Evolutionary conservation across 192 early-diverging fungal genomes (phyloP).

Genomic region (Coemansia sp.): DNA sequence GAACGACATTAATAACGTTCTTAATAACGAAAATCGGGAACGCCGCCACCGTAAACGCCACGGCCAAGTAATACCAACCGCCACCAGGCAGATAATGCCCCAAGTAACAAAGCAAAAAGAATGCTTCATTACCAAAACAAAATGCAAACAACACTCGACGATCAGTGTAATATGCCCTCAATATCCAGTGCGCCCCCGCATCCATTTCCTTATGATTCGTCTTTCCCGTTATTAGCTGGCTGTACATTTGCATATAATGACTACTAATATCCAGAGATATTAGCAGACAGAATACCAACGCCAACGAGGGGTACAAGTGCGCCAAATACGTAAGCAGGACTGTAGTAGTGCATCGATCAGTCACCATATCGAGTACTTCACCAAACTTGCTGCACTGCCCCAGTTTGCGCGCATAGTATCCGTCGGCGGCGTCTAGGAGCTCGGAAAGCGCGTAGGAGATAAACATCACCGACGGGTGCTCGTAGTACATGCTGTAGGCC

Average conservation of each 20-base stretch:
- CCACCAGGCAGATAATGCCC: conserved; percentile 43
- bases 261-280: conserved; percentile 92
- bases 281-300: conserved; percentile 86
- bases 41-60: conserved; percentile 33
- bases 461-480: conserved; percentile 70
- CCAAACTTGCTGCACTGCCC: conserved; percentile 96
- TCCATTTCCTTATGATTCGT: conserved; percentile 90
- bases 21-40: conserved; percentile 82
- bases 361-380: conserved; percentile 98
- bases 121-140: conserved; percentile 89
- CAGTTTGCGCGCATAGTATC: conserved; percentile 89
- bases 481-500: conserved; percentile 71
- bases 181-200: conserved; percentile 67
- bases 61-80: conserved; percentile 7
- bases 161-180: conserved; percentile 92
- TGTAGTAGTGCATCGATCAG: conserved; percentile 91
- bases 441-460: conserved; percentile 82
- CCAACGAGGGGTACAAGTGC: conserved; percentile 60
- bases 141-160: conserved; percentile 86
- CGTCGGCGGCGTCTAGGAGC: conserved; percentile 92
- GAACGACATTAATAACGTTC: conserved; percentile 91
- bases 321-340: conserved; percentile 88
- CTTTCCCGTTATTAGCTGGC: conserved; percentile 78
- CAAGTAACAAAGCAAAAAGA: conserved; percentile 89
- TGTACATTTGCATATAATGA: conserved; percentile 99